Evolutionary conservation across 768 basidiomycete species (phyloP).

Genomic region (Kwoniella botswanensis): DNA sequence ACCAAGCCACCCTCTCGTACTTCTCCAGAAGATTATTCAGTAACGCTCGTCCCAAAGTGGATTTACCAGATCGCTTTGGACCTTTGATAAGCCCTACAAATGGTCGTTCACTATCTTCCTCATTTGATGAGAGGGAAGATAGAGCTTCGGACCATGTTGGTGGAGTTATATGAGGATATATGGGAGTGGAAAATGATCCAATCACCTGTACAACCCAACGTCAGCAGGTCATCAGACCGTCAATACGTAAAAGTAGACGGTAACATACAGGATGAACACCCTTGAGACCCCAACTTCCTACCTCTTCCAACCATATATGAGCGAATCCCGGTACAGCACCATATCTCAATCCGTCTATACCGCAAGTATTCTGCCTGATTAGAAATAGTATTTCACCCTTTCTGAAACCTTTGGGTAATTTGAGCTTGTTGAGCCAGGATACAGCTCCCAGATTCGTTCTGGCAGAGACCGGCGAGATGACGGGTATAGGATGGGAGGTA

Average conservation of each 20-base stretch:
- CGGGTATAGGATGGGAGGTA: constrained; percentile 75
- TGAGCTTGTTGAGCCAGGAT: constrained; percentile 20
- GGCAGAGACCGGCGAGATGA: constrained; percentile 56
- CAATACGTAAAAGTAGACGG: constrained; percentile 51
- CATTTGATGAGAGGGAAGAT: constrained; percentile 50
- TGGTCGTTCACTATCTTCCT: constrained; percentile 34
- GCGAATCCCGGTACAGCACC: constrained; percentile 68
- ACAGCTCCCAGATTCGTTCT: constrained; percentile 2
- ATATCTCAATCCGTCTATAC: constrained; percentile 71
- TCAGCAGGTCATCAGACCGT: not conserved
- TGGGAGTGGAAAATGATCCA: constrained; percentile 36
- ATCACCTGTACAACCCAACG: constrained; percentile 40
- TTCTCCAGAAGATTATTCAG: constrained; percentile 69
- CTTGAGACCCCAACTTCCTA: constrained; percentile 53
- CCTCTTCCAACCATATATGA: constrained; percentile 65
- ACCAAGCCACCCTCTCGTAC: constrained; percentile 80
- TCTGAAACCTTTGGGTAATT: constrained; percentile 36
- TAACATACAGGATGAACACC: constrained; percentile 63
- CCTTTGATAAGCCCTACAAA: constrained; percentile 75
- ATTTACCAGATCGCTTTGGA: constrained; percentile 86
- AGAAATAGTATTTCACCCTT: constrained; percentile 62
- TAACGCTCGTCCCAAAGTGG: constrained; percentile 77
- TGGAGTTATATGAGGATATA: constrained; percentile 48
- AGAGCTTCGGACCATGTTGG: constrained; percentile 54
- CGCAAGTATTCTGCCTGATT: constrained; percentile 66